Base-by-base conservation (phyloP, 306 rosid species). In the Dalbergia oliveri region DNA sequence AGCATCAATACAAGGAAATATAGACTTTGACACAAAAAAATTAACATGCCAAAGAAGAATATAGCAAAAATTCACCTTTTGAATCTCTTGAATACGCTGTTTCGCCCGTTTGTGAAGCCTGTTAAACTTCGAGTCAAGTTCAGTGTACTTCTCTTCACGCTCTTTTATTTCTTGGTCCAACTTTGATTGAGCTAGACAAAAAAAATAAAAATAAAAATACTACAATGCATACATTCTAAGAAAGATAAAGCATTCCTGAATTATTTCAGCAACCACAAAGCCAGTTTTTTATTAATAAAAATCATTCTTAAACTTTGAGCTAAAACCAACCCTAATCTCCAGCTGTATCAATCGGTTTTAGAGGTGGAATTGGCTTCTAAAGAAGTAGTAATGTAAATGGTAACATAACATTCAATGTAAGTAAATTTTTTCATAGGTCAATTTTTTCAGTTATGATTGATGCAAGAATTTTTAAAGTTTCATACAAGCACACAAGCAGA, bases 21-120 rank as follows among this genome's bases (percentile, higher is more conserved):
- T 44, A 64, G 44, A 70, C 39, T 56, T 72, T 65, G 65, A 66
- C 64, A 18, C 35, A 9, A 31, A 53, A 45, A 18, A 33, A 53
- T 83, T 66, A 59, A 73, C 37, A 39, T 65, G 39, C 59, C 63
- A 67, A 71, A 51, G 80, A 76, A 69, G 44, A 81, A 67, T 12
- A 35, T 35, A 73, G 76, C 69, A 66, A 64, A 3, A 49, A 68
- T 50, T 66, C 84, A 93, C 98, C 98, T 91, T 93, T 80, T 96
- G 99, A 82, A 96, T 66, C 68, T 96, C 99, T 85, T 96, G 99
- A 86, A 96, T 96, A 11, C 99, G 97, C 72, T 96, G 99, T 82
- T 96, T 96, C 61, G 99, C 99, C 80, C 99, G 88, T 85, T 96
- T 96, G 80, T 93, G 99, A 85, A 96, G 98, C 89, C 98, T 86